Evolutionary conservation across 371 early-diverging fungal species (phyloP).

Genomic region (Globomyces sp.): DNA sequence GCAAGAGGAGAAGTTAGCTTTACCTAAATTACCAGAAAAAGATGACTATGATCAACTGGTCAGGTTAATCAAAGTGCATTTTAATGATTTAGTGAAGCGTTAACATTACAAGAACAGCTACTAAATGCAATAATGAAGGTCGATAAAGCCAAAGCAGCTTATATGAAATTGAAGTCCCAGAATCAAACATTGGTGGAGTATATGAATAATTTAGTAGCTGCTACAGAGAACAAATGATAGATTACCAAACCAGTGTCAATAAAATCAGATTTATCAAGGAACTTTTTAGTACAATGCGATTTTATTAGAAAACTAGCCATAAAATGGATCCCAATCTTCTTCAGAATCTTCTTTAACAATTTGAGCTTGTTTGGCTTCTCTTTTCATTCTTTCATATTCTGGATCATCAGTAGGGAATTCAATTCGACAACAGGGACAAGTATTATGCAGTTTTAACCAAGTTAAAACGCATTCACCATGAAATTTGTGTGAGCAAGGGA

Average conservation of each 20-base stretch:
- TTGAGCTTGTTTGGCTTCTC: slow-evolving; percentile 17
- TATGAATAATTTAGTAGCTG: slow-evolving; percentile 45
- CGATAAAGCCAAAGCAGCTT: slow-evolving; percentile 29
- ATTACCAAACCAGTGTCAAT: no score
- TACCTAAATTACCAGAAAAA: no score
- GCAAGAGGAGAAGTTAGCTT: no score
- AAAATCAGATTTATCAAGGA: background rate
- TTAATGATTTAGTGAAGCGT: background rate
- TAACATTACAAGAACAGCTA: background rate
- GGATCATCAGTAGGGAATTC: slow-evolving; percentile 70
- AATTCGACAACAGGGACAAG: slow-evolving; percentile 66
- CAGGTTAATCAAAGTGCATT: no score
- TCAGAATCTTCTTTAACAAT: slow-evolving; percentile 12
- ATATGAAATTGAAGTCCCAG: slow-evolving; percentile 25
- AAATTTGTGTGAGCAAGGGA: slow-evolving; percentile 70
- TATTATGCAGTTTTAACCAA: slow-evolving; percentile 72
- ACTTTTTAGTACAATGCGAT: background rate
- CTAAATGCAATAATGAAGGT: slow-evolving; percentile 27
- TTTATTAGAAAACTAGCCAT: slow-evolving; percentile 19
- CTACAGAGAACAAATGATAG: background rate
- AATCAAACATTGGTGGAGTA: slow-evolving; percentile 44
- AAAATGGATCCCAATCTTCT: slow-evolving; percentile 32
- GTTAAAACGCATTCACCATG: slow-evolving; percentile 64
- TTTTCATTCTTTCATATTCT: slow-evolving; percentile 53
- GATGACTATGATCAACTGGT: no score